Percentiles rank a stretch among this genome's conserved stretches.
These are phyloP conservation scores for Madurella fahalii DNA, from an alignment of 2,329 filamentous ascomycete species.

Conservation along the genomic window DNA sequence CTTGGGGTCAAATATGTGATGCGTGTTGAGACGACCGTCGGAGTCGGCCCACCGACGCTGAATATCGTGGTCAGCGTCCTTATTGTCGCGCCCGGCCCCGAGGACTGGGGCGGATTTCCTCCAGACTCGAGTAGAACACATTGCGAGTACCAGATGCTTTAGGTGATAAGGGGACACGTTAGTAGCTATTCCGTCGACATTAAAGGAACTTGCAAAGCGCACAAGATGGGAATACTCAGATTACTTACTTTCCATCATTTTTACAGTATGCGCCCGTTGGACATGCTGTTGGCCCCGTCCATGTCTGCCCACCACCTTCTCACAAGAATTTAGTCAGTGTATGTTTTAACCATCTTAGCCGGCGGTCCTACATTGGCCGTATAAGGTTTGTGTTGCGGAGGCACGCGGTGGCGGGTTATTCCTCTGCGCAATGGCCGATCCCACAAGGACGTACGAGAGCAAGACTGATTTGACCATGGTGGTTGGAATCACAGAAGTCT, in stretches of 20 bases:
- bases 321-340: not conserved
- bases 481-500: too few relatives aligned
- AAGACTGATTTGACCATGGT: conserved; percentile 19
- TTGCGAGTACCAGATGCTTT: conserved; percentile 26
- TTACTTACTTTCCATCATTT: conserved; percentile 23
- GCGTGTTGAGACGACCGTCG: conserved; percentile 24
- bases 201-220: not conserved
- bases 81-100: conserved; percentile 3
- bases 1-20: conserved; percentile 23
- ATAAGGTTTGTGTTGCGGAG: conserved; percentile 13
- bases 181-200: too few relatives aligned
- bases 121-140: conserved; percentile 20
- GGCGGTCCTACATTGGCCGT: conserved; percentile 21
- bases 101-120: not conserved
- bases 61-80: conserved; percentile 23
- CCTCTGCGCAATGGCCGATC: conserved; percentile 15
- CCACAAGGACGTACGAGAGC: conserved; percentile 13
- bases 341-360: not conserved
- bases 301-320: conserved; percentile 24
- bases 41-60: conserved; percentile 14
- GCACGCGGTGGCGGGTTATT: not conserved
- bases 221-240: not conserved
- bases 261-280: conserved; percentile 23
- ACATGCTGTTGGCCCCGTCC: conserved; percentile 16
- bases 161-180: too few relatives aligned